A percentile compares a stretch with the other conserved stretches of the same genome.
These are phyloP conservation scores for Coemansia sp. DNA, from an alignment of 192 early-diverging fungal species.

Conservation along the genomic window DNA sequence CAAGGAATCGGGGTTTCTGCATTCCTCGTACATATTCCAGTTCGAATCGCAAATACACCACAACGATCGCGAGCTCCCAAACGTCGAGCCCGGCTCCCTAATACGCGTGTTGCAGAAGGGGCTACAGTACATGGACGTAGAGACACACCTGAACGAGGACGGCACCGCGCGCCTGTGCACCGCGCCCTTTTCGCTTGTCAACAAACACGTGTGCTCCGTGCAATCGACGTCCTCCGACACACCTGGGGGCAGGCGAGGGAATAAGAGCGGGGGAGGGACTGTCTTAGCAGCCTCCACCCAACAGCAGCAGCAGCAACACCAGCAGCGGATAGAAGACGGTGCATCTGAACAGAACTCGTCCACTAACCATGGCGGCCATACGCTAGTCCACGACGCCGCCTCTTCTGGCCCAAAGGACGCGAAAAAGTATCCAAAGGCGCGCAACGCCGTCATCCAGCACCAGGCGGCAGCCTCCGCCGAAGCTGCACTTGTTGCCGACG, in stretches of 20 bases:
- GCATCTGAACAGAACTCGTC: background rate
- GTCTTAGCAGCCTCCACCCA: background rate
- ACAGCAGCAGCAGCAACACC: slow-evolving; percentile 8
- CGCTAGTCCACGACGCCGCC: slow-evolving; percentile 34
- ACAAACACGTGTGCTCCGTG: slow-evolving; percentile 53
- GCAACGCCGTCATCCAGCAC: background rate
- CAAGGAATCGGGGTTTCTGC: slow-evolving; percentile 85
- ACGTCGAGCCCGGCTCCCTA: slow-evolving; percentile 77
- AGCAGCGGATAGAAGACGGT: slow-evolving; percentile 8
- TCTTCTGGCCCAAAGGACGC: slow-evolving; percentile 8
- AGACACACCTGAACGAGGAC: slow-evolving; percentile 87
- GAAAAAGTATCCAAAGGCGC: slow-evolving; percentile 16
- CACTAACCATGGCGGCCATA: slow-evolving; percentile 37
- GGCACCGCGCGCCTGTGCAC: slow-evolving; percentile 62
- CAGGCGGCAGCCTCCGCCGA: background rate
- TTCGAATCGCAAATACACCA: slow-evolving; percentile 80
- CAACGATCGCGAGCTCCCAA: slow-evolving; percentile 58
- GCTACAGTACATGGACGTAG: slow-evolving; percentile 87
- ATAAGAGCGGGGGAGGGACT: background rate
- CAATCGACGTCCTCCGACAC: background rate
- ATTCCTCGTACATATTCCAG: slow-evolving; percentile 84
- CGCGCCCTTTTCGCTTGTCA: slow-evolving; percentile 50
- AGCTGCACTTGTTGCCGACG: background rate
- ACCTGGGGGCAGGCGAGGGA: background rate
- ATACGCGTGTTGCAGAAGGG: slow-evolving; percentile 90